Conservation (phyloP, 257 asterid species). For the Penstemon barbatus region DNA sequence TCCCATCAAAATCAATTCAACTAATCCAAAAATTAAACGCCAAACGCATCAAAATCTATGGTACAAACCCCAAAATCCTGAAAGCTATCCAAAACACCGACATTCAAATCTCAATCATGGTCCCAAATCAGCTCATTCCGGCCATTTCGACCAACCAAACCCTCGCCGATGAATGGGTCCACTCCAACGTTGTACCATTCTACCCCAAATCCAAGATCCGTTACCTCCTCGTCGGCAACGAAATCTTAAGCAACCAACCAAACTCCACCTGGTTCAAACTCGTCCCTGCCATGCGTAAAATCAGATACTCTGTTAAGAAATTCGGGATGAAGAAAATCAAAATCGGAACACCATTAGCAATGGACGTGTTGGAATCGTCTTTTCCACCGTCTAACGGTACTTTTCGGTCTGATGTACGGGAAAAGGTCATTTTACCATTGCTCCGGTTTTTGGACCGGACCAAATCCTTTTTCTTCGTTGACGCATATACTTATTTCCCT, state of each 20-base stretch:
- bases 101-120: slow-evolving; percentile 78
- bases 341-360: slow-evolving; percentile 82
- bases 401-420: slow-evolving; percentile 62
- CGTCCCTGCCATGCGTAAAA: slow-evolving; percentile 82
- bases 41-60: slow-evolving; percentile 77
- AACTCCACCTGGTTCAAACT: slow-evolving; percentile 80
- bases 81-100: slow-evolving; percentile 57
- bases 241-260: slow-evolving; percentile 69
- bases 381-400: slow-evolving; percentile 83
- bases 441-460: slow-evolving; percentile 60
- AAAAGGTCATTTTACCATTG: slow-evolving; percentile 56
- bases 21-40: slow-evolving; percentile 63
- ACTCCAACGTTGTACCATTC: slow-evolving; percentile 57
- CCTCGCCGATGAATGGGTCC: slow-evolving; percentile 76
- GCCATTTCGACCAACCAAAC: slow-evolving; percentile 62
- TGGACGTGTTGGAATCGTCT: slow-evolving; percentile 72
- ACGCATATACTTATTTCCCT: slow-evolving; percentile 79
- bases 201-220: slow-evolving; percentile 74
- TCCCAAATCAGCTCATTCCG: slow-evolving; percentile 73
- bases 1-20: slow-evolving; percentile 49
- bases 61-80: slow-evolving; percentile 62
- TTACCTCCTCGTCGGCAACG: slow-evolving; percentile 90
- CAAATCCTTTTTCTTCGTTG: slow-evolving; percentile 79
- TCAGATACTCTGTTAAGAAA: slow-evolving; percentile 58
- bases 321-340: slow-evolving; percentile 57